Evolutionary conservation across 176 grass and related monocot species (phyloP).

Genomic region (Phoenix roebelenii): DNA sequence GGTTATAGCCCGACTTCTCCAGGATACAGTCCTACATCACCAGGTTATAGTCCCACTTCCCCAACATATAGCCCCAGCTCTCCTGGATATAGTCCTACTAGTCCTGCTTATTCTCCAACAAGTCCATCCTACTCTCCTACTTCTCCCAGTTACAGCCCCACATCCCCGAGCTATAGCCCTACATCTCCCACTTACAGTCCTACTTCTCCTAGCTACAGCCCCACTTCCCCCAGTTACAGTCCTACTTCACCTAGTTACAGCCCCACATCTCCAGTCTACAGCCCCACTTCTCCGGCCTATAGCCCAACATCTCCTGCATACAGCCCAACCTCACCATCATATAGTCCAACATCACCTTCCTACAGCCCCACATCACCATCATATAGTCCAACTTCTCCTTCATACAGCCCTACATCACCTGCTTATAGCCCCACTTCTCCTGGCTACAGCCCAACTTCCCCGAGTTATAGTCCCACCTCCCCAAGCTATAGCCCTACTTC

Average conservation of each 20-base stretch:
- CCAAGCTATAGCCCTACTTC: slow-evolving; percentile 56
- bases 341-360: slow-evolving; percentile 30
- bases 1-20: slow-evolving; percentile 18
- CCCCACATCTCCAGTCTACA: slow-evolving; percentile 40
- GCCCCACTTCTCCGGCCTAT: slow-evolving; percentile 43
- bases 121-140: slow-evolving; percentile 51
- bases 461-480: slow-evolving; percentile 52
- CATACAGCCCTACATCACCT: slow-evolving; percentile 73
- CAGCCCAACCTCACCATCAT: slow-evolving; percentile 39
- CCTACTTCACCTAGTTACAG: slow-evolving; percentile 51
- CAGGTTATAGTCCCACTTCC: slow-evolving; percentile 1
- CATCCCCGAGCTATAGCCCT: slow-evolving; percentile 52
- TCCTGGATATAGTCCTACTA: slow-evolving; percentile 38
- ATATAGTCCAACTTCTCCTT: slow-evolving; percentile 64
- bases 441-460: slow-evolving; percentile 57
- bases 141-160: slow-evolving; percentile 49
- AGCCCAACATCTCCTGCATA: slow-evolving; percentile 46
- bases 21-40: slow-evolving; percentile 8
- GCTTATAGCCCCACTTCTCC: slow-evolving; percentile 63
- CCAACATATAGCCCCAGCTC: slow-evolving; percentile 2
- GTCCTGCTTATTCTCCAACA: slow-evolving; percentile 50
- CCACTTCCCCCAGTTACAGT: slow-evolving; percentile 50
- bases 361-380: slow-evolving; percentile 47
- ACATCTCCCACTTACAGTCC: slow-evolving; percentile 51
- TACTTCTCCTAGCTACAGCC: slow-evolving; percentile 51